These are phyloP conservation scores for Spathaspora boniae DNA, from an alignment of 805 yeast species.

Conservation along the genomic window DNA sequence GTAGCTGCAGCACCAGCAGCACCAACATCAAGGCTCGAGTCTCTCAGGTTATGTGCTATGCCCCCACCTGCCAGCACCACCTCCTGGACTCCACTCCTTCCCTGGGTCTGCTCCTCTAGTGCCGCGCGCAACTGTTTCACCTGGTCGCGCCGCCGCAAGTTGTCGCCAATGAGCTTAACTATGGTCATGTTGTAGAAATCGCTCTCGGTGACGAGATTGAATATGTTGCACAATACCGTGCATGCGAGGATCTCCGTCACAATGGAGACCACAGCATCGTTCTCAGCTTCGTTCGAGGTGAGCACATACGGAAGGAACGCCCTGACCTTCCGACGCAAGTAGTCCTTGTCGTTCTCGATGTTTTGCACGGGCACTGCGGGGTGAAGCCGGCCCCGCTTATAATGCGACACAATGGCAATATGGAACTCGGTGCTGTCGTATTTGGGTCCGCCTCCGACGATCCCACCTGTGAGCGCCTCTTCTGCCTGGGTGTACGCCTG, in stretches of 20 bases:
- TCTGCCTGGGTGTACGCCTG: slow-evolving; percentile 45
- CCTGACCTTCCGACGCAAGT: slow-evolving; percentile 43
- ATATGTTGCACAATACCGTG: slow-evolving; percentile 45
- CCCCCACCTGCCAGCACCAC: too few relatives aligned
- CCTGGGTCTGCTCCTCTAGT: slow-evolving; percentile 57
- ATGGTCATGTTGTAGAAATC: slow-evolving; percentile 73
- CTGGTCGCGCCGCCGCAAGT: slow-evolving; percentile 69
- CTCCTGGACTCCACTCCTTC: too few relatives aligned
- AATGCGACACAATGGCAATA: slow-evolving; percentile 40
- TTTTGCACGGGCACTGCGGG: slow-evolving; percentile 41
- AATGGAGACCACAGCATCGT: slow-evolving; percentile 47
- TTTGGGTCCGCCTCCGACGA: slow-evolving; percentile 19
- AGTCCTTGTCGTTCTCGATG: slow-evolving; percentile 41
- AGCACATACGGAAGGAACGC: slow-evolving; percentile 49
- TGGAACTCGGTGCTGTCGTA: slow-evolving; percentile 32
- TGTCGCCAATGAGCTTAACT: slow-evolving; percentile 55
- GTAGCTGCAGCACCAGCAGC: too few relatives aligned
- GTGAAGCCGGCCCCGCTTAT: slow-evolving; percentile 54
- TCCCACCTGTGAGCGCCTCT: too few relatives aligned
- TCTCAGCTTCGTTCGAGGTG: slow-evolving; percentile 42
- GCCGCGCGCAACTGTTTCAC: slow-evolving; percentile 70
- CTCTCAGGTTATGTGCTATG: too few relatives aligned
- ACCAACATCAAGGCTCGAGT: too few relatives aligned
- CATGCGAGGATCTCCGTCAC: slow-evolving; percentile 61
- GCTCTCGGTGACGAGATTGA: slow-evolving; percentile 60